A percentile compares a stretch with the other conserved stretches of the same genome.
These are phyloP conservation scores for Curvularia hawaiiensis DNA, from an alignment of 2,329 filamentous ascomycete genomes.

Conservation along the genomic window DNA sequence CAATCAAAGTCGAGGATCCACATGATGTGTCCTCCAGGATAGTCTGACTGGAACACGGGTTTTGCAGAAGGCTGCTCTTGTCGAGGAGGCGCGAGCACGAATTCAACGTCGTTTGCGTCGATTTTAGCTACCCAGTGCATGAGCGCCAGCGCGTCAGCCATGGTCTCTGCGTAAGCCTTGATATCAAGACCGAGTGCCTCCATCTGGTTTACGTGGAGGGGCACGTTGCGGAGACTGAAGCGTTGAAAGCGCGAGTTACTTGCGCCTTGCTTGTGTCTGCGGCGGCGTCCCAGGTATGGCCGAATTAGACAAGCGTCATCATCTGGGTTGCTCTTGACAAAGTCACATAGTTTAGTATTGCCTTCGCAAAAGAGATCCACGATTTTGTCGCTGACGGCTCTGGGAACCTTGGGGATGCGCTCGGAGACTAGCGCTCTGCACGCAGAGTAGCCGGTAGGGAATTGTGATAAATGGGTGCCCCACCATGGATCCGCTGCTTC, in stretches of 20 bases:
- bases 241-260: constrained; percentile 23
- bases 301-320: constrained; percentile 56
- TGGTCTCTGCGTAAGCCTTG: constrained; percentile 48
- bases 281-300: constrained; percentile 54
- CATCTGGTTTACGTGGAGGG: constrained; percentile 58
- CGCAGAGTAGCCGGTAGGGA: constrained; percentile 16
- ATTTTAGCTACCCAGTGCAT: constrained; percentile 56
- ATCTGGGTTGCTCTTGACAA: constrained; percentile 21
- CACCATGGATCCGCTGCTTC: constrained; percentile 17
- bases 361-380: constrained; percentile 21
- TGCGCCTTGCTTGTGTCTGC: constrained; percentile 16
- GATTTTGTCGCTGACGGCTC: constrained; percentile 17
- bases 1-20: constrained; percentile 63
- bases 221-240: constrained; percentile 53
- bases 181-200: constrained; percentile 48
- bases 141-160: constrained; percentile 58
- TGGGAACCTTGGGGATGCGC: constrained; percentile 19
- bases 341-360: constrained; percentile 9
- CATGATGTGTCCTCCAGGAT: constrained; percentile 20
- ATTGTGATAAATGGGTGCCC: constrained; percentile 8
- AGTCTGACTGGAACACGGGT: constrained; percentile 17
- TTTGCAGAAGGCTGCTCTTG: background rate
- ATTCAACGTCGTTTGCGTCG: constrained; percentile 62
- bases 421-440: constrained; percentile 19
- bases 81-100: constrained; percentile 53